Evolutionary conservation across 169 alveolate species (phyloP), one percentile per base, ranked within the genome.

Genomic region (Cryptosporidium andersoni): DNA sequence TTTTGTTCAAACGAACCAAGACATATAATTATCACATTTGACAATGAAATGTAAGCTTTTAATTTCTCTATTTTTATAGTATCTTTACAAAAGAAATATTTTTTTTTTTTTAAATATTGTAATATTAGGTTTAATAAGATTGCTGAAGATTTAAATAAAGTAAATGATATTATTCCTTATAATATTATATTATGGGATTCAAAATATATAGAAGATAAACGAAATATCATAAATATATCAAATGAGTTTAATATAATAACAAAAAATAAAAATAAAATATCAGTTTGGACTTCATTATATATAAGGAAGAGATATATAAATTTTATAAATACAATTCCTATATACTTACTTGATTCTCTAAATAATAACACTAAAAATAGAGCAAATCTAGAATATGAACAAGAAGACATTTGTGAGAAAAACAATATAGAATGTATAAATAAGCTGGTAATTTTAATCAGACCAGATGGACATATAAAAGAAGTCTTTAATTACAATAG

Each of bases 401-500:
- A 64, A 64, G 25, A 64, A 64, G 25, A 11, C 16, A 8, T 64
- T 60, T 43, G 16, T 64, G 4, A 16, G 25, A 64, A 64, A 40
- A 2, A 64, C 2, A 16, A 64, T 64, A 47, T 64, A n/a, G 51
- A 45, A 45, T 3, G 48, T 16, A 16, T 14, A 45, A 45, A 45
- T 7, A 25, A 47, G 2, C 25, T 45, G n/a, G 43, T 64, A 47
- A 9, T 64, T 47, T 39, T 47, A 45, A 45, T 64, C n/a, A 42
- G 80, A 47, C 62, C 80, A 6, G 80, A 47, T 3, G 80, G 80
- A 0, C 60, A 64, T 4, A 64, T 64, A 12, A 45, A 64, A 47
- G 16, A 11, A 47, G 9, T 64, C 2, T 47, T 47, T 40, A 14
- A n/a, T 37, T 62, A 62, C 25, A 25, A 25, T 25, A 25, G 25